Evolutionary conservation across 2,329 filamentous ascomycete genomes (phyloP), one percentile per base, ranked within the genome.

Genomic region (Fusarium ramigenum): DNA sequence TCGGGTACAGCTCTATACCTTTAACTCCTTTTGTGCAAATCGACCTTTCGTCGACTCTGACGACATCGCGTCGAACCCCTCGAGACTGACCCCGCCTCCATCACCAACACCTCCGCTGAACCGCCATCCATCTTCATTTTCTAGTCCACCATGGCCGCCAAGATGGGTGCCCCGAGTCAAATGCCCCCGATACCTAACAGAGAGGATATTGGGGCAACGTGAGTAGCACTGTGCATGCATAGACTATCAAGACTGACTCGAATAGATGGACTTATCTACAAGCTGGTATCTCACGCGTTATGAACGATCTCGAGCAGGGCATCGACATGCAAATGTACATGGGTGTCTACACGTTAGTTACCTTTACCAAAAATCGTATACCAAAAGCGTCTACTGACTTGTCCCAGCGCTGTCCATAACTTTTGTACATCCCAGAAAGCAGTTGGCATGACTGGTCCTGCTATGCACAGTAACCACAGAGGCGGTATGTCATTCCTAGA

Each of bases 391-490:
- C 60, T 60, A 46, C 84, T 89, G 75, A 89, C 79, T 25, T 43
- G 50, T 50, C 56, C 62, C 81, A 95, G 88, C 60, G 95, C 95
- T 69, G 96, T 99, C 56, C 96, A 99, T 85, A 98, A 99, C 85
- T 99, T 99, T 83, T 99, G 96, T 83, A 99, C 96, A 63, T 97
- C 96, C 30, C 96, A 98, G 83, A 98, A 98, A 82, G 94, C 94
- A 2, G 91, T 95, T 49, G 89, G 90, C n/a, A 87, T 89, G 59
- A 84, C 83, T 19, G 79, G 80, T 19, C 80, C 82, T n/a, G 78
- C 80, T 30, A 82, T 82, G 79, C 80, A 82, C n/a, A 78, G 79
- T 5, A 82, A 79, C 64, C 80, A 85, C 78, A 81, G 82, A 72
- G 95, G 95, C 82, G 93, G 93, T 91, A 85, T 50, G 82, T 75